Conservation (phyloP, 805 yeast species). For the Candida nemodendra region DNA sequence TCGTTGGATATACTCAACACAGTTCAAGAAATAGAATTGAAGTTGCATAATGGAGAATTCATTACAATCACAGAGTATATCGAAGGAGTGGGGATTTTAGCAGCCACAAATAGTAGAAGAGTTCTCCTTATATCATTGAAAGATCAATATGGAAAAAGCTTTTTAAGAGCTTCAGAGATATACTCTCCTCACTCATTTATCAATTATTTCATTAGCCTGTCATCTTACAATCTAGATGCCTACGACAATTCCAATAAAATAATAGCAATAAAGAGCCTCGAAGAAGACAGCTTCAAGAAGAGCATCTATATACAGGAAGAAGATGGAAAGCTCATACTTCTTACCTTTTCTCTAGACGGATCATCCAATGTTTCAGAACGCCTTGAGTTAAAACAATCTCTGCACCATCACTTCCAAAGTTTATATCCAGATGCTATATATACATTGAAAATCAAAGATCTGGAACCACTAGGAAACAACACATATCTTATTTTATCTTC, state of each 20-base stretch:
- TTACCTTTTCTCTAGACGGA: constrained; percentile 34
- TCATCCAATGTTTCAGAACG: constrained; percentile 29
- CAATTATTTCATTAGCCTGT: constrained; percentile 16
- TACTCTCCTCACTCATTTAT: constrained; percentile 22
- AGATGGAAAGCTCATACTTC: constrained; percentile 39
- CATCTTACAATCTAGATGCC: constrained; percentile 18
- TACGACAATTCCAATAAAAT: constrained; percentile 43
- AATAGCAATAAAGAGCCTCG: constrained; percentile 46
- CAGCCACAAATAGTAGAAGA: constrained; percentile 70
- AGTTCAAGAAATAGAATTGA: constrained; percentile 36
- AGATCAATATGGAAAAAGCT: constrained; percentile 66
- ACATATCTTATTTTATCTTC: constrained; percentile 50
- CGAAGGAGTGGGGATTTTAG: constrained; percentile 71
- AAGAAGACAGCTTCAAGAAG: constrained; percentile 47
- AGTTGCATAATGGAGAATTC: constrained; percentile 50
- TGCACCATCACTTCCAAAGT: constrained; percentile 28
- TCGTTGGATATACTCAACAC: constrained; percentile 42
- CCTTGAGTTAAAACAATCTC: constrained; percentile 19
- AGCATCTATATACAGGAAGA: constrained; percentile 45
- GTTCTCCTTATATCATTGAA: constrained; percentile 60
- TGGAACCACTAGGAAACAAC: constrained; percentile 47
- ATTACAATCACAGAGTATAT: constrained; percentile 56
- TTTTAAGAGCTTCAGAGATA: constrained; percentile 24
- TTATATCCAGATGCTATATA: constrained; percentile 50
- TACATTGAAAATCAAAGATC: constrained; percentile 58